Percentiles rank a stretch among this genome's conserved stretches.
Conservation (phyloP, 441 rosid species). For the Flueggea neowawraea region DNA sequence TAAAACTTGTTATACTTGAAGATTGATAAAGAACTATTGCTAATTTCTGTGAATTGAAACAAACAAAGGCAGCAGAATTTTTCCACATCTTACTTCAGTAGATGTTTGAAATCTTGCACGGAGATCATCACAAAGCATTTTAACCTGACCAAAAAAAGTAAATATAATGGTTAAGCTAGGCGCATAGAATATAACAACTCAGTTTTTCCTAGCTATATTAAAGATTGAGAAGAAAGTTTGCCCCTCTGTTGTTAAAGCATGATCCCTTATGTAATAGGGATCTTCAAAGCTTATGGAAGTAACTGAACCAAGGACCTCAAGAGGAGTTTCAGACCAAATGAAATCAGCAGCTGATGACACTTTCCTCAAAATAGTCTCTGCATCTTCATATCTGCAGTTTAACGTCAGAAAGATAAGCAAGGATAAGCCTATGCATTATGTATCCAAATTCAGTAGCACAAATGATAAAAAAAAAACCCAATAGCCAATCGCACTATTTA, state of each 20-base stretch:
- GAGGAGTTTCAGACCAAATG: slow-evolving; percentile 75
- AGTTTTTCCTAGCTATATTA: not conserved
- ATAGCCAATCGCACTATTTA: not conserved
- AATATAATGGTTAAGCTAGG: no score
- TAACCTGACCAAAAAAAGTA: slow-evolving; percentile 41
- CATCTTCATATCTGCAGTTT: slow-evolving; percentile 67
- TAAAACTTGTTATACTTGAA: no score
- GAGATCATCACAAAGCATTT: slow-evolving; percentile 85
- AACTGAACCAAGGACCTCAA: slow-evolving; percentile 87
- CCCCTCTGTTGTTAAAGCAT: slow-evolving; percentile 86
- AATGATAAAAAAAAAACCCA: no score
- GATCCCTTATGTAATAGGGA: slow-evolving; percentile 53
- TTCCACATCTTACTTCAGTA: slow-evolving; percentile 62
- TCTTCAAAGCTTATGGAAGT: slow-evolving; percentile 71
- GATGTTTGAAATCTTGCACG: slow-evolving; percentile 90
- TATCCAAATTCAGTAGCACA: no score
- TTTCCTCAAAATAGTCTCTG: slow-evolving; percentile 60
- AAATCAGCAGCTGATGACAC: slow-evolving; percentile 78
- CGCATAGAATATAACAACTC: no score
- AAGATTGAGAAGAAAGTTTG: slow-evolving; percentile 14
- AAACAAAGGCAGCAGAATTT: not conserved
- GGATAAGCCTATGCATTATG: not conserved
- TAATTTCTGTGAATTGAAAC: not conserved
- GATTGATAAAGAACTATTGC: no score
- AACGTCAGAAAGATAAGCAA: not conserved